phyloP scores from a whole-genome alignment of 306 rosid species.

The Trifolium subterraneum region DNA sequence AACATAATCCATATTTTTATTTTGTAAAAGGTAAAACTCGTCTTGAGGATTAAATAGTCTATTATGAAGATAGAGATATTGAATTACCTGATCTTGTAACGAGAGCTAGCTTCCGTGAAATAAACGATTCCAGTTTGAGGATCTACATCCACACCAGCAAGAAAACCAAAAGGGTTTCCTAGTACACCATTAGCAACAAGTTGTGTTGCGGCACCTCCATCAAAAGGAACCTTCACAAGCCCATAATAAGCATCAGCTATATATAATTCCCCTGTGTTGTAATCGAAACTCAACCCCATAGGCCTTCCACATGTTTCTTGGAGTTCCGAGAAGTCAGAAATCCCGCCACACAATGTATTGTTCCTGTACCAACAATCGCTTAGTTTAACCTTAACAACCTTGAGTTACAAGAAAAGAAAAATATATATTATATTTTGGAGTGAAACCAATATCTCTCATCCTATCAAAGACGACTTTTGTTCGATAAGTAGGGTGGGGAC shows the following conservation, averaged over 20 bases:
- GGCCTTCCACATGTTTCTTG: constrained; percentile 61
- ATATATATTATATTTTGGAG: too few species aligned
- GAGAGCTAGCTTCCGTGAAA: constrained; percentile 45
- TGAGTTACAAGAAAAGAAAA: too few species aligned
- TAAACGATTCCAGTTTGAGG: constrained; percentile 47
- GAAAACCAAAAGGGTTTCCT: constrained; percentile 42
- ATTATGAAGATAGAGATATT: neutral
- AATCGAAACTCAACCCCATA: constrained; percentile 49
- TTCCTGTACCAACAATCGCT: constrained; percentile 32
- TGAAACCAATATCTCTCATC: too few species aligned
- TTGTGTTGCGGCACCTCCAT: constrained; percentile 41
- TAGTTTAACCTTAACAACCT: neutral
- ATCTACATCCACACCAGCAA: constrained; percentile 43
- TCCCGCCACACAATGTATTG: constrained; percentile 48
- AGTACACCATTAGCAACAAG: constrained; percentile 13
- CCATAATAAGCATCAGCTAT: constrained; percentile 56
- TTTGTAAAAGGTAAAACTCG: too few species aligned
- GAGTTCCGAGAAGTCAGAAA: constrained; percentile 40
- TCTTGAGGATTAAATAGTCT: too few species aligned
- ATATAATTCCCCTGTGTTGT: constrained; percentile 38
- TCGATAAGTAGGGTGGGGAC: too few species aligned
- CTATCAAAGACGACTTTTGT: too few species aligned
- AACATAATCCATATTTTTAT: too few species aligned
- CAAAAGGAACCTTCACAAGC: constrained; percentile 33
- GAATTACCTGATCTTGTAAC: constrained; percentile 42